Evolutionary conservation across 2,329 filamentous ascomycete species (phyloP).

Genomic region (Colletotrichum kahawae): DNA sequence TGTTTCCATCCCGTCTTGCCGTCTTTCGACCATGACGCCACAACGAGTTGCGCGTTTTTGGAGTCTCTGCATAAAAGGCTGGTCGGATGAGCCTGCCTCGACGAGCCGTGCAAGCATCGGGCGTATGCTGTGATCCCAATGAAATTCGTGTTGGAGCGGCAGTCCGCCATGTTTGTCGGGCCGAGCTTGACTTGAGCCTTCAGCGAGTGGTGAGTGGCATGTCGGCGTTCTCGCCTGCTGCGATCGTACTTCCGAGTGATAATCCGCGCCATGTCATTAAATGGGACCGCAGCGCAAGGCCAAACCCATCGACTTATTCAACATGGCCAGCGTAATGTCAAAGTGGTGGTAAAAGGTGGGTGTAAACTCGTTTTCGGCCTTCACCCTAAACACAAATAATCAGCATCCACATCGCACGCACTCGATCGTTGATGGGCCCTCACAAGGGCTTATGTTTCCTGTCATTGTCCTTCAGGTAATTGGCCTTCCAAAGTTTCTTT

Average conservation of each 20-base stretch:
- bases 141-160: background rate
- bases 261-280: background rate
- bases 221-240: background rate
- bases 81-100: background rate
- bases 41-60: background rate
- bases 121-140: background rate
- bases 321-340: slow-evolving; percentile 72
- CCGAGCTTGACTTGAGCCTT: background rate
- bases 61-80: background rate
- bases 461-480: background rate
- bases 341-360: slow-evolving; percentile 61
- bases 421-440: background rate
- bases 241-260: background rate
- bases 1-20: background rate
- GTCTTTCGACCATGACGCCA: background rate
- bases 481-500: slow-evolving; percentile 32
- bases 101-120: background rate
- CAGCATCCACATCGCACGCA: background rate
- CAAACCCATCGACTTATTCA: slow-evolving; percentile 75
- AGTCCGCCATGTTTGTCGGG: background rate
- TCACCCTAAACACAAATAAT: background rate
- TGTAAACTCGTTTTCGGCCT: slow-evolving; percentile 21
- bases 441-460: slow-evolving; percentile 22
- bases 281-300: slow-evolving; percentile 55
- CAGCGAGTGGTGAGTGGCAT: background rate